Base-by-base conservation (phyloP, 2,329 filamentous ascomycete genomes). In the Fusarium praegraminearum region DNA sequence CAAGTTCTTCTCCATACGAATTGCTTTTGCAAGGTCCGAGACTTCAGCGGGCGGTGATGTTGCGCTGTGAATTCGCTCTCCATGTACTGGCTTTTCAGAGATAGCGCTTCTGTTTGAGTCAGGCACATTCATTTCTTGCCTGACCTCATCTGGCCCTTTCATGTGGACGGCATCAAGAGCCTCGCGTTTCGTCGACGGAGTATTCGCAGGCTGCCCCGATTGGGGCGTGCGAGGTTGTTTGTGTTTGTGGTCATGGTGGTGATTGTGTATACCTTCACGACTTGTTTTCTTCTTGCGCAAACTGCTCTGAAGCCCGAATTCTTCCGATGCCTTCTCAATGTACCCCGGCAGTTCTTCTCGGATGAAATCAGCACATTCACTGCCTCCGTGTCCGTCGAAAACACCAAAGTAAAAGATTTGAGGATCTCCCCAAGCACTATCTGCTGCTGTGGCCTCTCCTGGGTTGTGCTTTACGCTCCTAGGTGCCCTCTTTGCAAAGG, bases 381-480 rank as follows among this genome's bases (percentile, higher is more conserved):
- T 87, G 22, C 96, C 96, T 12, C 96, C 96, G 81, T 99, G 96
- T 4, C 96, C 96, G 79, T 99, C 96, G 76, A 98, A 99, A 2
- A 98, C 90, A 2, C 89, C 94, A 84, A 98, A 99, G 80, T 98
- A 99, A 80, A 99, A 99, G 35, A 98, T 91, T 78, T 98, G 95
- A 2, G 95, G 95, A 76, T 98, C 95, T 4, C 95, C 95, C 67
- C 89, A 92, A 3, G 92, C 89, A 69, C 90, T 92, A 61, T 93
- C 92, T 8, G 93, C 93, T 12, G 85, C 88, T 26, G 87, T 93
- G 51, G 87, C 89, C 79, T 89, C 89, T 66, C 83, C 87, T 26
- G 81, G 79, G 41, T 80, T 83, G 69, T 84, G 85, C 50, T 79
- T 81, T 54, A 85, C 81, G 73, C 86, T 90, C 65, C 93, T 86